phyloP scores from a whole-genome alignment of 2,329 filamentous ascomycete species.

The Diaporthe velutina region DNA sequence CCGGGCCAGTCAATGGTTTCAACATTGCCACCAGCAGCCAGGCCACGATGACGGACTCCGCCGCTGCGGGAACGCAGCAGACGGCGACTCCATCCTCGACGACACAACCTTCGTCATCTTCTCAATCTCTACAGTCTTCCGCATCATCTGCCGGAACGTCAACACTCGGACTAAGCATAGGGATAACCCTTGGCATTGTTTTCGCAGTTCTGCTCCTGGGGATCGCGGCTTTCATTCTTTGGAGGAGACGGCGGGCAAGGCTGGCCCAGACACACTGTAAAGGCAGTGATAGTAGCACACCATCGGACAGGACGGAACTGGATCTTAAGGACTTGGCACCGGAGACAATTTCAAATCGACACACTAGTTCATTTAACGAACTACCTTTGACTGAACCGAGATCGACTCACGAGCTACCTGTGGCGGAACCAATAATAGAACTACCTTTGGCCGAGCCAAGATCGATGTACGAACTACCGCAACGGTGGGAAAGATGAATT shows the following conservation, averaged over 20 bases:
- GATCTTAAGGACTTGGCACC: background rate
- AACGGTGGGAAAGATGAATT: too few relatives aligned
- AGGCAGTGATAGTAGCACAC: background rate
- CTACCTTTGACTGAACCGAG: background rate
- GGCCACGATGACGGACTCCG: too few relatives aligned
- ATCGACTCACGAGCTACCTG: background rate
- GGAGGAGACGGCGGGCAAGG: background rate
- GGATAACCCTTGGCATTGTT: background rate
- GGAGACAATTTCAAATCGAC: too few relatives aligned
- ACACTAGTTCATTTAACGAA: background rate
- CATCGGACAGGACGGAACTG: background rate
- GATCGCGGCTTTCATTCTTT: background rate
- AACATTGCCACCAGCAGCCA: background rate
- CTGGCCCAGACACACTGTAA: background rate
- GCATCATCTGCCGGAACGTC: background rate
- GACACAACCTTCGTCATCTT: background rate
- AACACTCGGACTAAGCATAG: background rate
- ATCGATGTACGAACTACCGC: background rate
- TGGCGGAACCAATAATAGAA: background rate
- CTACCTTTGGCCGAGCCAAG: background rate
- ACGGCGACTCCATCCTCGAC: background rate
- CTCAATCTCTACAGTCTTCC: background rate
- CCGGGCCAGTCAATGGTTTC: slow-evolving; percentile 4
- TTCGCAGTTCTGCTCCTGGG: background rate
- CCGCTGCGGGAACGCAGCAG: background rate